Evolutionary conservation across 257 asterid species (phyloP).

Genomic region (Coffea canephora): DNA sequence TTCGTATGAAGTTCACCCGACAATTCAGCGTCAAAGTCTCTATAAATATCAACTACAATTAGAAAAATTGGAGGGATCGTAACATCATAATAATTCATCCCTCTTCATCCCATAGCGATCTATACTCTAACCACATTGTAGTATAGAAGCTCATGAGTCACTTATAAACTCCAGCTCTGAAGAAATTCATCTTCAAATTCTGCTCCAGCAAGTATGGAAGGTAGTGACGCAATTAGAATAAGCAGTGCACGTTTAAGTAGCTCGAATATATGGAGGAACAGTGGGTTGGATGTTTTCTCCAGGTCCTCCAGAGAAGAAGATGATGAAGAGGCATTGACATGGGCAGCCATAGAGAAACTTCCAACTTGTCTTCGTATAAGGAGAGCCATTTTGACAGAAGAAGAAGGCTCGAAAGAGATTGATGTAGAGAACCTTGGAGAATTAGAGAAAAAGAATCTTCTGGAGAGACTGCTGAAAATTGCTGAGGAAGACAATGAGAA

Average conservation of each 20-base stretch:
- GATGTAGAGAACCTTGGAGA: constrained; percentile 33
- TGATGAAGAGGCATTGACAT: constrained; percentile 36
- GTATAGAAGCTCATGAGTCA: not conserved
- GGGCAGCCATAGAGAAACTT: constrained; percentile 39
- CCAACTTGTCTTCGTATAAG: constrained; percentile 32
- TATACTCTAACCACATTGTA: not conserved
- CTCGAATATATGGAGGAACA: constrained; percentile 27
- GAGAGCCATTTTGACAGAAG: constrained; percentile 29
- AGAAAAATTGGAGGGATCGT: not conserved
- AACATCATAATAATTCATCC: not conserved
- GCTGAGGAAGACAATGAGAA: constrained; percentile 37
- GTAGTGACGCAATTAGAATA: constrained; percentile 11
- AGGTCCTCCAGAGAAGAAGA: constrained; percentile 26
- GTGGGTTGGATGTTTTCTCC: constrained; percentile 26
- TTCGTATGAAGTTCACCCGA: not conserved
- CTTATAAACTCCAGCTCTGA: not conserved
- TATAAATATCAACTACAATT: constrained; percentile 3
- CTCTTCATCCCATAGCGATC: not conserved
- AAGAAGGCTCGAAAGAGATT: constrained; percentile 27
- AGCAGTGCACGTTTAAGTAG: constrained; percentile 26
- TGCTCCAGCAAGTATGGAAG: constrained; percentile 17
- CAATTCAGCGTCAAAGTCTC: constrained; percentile 7
- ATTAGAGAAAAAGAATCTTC: constrained; percentile 22
- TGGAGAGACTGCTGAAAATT: constrained; percentile 28
- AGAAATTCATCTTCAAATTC: not conserved